phyloP scores from a whole-genome alignment of 208 protist species.

The Trypanosoma brucei region DNA sequence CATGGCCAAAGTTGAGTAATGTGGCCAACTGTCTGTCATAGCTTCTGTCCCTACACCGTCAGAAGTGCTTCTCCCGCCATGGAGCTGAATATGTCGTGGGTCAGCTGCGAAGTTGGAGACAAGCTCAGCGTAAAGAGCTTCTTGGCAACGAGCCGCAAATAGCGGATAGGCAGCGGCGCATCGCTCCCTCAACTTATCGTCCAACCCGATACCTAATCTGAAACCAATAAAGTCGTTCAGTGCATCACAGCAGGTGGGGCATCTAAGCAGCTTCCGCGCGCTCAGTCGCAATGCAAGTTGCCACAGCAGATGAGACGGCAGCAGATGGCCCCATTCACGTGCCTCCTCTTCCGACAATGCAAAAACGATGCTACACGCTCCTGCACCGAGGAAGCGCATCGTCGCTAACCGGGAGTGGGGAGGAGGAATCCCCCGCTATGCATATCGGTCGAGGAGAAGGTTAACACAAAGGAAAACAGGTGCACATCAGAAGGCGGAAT shows the following conservation, averaged over 20 bases:
- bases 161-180: slow-evolving; percentile 6
- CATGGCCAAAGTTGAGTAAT: slow-evolving; percentile 6
- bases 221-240: slow-evolving; percentile 17
- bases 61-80: neutral
- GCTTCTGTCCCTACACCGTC: no score
- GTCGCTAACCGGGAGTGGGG: neutral
- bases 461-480: neutral
- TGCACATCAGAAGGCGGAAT: no score
- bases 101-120: slow-evolving; percentile 17
- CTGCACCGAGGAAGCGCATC: slow-evolving; percentile 18
- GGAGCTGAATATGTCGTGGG: neutral
- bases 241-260: slow-evolving; percentile 4
- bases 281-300: slow-evolving; percentile 17
- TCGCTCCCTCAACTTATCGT: neutral
- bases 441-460: neutral
- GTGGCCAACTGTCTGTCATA: no score
- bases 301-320: neutral
- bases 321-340: neutral
- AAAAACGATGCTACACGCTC: slow-evolving; percentile 21
- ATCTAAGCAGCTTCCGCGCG: neutral
- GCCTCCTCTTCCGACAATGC: slow-evolving; percentile 14
- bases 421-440: neutral
- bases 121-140: slow-evolving; percentile 7
- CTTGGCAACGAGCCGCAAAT: slow-evolving; percentile 1
- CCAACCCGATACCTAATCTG: slow-evolving; percentile 8